Base-by-base conservation (phyloP, 2,329 filamentous ascomycete species). In the Stachybotrys chlorohalonatus region DNA sequence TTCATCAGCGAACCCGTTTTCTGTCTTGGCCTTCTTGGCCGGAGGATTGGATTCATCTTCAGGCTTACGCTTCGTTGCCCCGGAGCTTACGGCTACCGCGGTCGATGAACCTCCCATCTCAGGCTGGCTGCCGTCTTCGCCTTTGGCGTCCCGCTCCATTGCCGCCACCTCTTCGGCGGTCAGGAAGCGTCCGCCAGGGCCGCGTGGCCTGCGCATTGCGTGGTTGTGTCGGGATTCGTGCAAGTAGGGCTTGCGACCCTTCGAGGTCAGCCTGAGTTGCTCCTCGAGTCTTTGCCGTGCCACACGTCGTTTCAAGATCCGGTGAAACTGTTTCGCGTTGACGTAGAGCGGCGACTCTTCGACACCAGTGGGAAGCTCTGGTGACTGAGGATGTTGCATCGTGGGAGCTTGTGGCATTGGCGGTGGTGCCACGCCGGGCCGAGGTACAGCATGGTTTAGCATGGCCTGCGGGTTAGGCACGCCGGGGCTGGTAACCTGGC, bases 171-270 rank as follows among this genome's bases (percentile, higher is more conserved):
- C 94, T 55, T 97, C 94, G 1, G 94, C 93, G 0, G 94, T 99
- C 69, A 99, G 75, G 78, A 99, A 99, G 30, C 94, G 86, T 24
- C 94, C 94, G 53, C 94, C 94, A 1, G 94, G 94, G 15, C 94
- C 94, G 68, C 94, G 84, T 31, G 94, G 94, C 64, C 94, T 80
- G 55, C 94, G 85, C 94, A 99, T 99, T 9, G 94, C 94, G 71
- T 99, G 94, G 67, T 97, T 97, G 71, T 99, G 94, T 66, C 94
- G 83, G 31, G 93, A 97, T 69, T 99, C 94, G 73, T 99, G 94
- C 36, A 99, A 80, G 66, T 99, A 99, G 4, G 94, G 94, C 73
- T 96, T 97, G 42, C 94, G 85, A 31, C 93, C 93, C 73, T 99
- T 99, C 9, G 88, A 95, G 0, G 94, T 97, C 55, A 97, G 75